Evolutionary conservation across 2,329 filamentous ascomycete genomes (phyloP).

Genomic region (Metarhizium robertsii): DNA sequence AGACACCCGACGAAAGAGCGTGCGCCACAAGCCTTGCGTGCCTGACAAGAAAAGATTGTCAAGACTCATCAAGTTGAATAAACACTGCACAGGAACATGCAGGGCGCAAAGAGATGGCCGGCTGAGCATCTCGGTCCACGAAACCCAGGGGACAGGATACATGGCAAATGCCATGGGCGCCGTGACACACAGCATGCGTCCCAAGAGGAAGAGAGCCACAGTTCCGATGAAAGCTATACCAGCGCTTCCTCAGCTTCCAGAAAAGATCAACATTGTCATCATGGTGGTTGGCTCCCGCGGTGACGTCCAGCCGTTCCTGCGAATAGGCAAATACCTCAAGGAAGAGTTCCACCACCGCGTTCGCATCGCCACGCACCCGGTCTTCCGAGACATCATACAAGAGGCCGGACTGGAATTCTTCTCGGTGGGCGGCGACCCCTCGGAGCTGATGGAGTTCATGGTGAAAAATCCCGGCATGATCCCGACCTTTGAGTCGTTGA

Average conservation of each 20-base stretch:
- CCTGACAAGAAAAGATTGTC: too few relatives aligned
- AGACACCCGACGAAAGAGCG: too few relatives aligned
- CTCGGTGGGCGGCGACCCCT: conserved; percentile 67
- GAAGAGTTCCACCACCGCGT: conserved; percentile 62
- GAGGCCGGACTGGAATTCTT: conserved; percentile 66
- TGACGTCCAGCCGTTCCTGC: conserved; percentile 73
- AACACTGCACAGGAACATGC: too few relatives aligned
- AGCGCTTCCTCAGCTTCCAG: conserved; percentile 13
- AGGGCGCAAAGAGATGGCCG: too few relatives aligned
- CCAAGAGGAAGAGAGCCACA: too few relatives aligned
- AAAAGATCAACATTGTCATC: conserved; percentile 66
- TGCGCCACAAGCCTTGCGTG: too few relatives aligned
- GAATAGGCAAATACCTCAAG: conserved; percentile 62
- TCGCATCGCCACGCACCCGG: conserved; percentile 68
- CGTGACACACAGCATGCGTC: too few relatives aligned
- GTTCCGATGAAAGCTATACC: too few relatives aligned
- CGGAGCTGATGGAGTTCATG: conserved; percentile 82
- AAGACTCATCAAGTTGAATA: too few relatives aligned
- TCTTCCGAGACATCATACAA: conserved; percentile 67
- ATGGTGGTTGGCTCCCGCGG: conserved; percentile 77
- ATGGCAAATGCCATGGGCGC: too few relatives aligned
- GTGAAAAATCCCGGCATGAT: conserved; percentile 76
- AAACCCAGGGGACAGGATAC: too few relatives aligned
- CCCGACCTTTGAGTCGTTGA: conserved; percentile 62
- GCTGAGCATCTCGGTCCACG: too few relatives aligned